A percentile compares a stretch with the other conserved stretches of the same genome.
Evolutionary conservation across 345 rosid genomes (phyloP).

Genomic region (Abelmoschus esculentus): DNA sequence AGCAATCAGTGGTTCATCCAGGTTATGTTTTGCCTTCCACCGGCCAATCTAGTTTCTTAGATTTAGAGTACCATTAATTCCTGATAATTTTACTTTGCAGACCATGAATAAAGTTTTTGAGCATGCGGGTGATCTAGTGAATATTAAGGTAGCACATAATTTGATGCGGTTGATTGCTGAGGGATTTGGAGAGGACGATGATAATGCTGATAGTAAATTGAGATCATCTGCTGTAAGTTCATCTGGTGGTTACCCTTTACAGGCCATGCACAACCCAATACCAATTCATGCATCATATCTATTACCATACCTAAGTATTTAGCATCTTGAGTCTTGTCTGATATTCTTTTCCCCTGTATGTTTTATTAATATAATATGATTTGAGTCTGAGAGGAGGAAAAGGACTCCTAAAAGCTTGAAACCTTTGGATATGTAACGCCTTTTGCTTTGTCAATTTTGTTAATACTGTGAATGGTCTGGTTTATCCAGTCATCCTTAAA

Average conservation of each 20-base stretch:
- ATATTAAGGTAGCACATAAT: constrained; percentile 89
- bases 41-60: constrained; percentile 6
- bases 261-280: neutral
- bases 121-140: constrained; percentile 96
- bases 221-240: constrained; percentile 93
- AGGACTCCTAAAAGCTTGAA: neutral
- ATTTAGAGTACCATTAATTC: constrained; percentile 11
- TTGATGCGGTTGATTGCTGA: constrained; percentile 94
- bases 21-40: constrained; percentile 36
- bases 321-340: neutral
- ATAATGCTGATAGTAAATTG: constrained; percentile 71
- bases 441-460: neutral
- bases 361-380: neutral
- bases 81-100: constrained; percentile 32
- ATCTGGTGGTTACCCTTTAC: constrained; percentile 13
- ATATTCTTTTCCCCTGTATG: neutral
- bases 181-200: constrained; percentile 95
- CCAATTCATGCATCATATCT: neutral
- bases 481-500: neutral
- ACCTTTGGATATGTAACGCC: neutral
- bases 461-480: neutral
- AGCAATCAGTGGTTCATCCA: constrained; percentile 98
- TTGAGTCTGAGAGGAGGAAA: neutral
- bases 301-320: neutral
- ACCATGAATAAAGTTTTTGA: constrained; percentile 93